These are phyloP conservation scores for Taiwanofungus camphoratus DNA, from an alignment of 1,284 basidiomycete genomes.

Conservation along the genomic window DNA sequence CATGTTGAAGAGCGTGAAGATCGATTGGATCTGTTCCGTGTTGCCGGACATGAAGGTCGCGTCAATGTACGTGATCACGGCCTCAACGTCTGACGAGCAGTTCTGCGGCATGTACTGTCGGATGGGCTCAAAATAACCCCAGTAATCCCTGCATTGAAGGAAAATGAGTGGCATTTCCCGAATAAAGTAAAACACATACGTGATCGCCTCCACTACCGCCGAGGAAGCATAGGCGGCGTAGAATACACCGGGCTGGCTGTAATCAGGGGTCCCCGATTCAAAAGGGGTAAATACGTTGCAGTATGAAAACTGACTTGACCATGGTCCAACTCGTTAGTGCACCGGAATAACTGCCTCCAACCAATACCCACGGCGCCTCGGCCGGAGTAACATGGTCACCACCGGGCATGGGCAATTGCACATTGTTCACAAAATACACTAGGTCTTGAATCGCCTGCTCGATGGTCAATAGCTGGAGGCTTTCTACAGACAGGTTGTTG, in stretches of 20 bases:
- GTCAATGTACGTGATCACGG: constrained; percentile 57
- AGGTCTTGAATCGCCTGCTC: constrained; percentile 72
- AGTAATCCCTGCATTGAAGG: constrained; percentile 44
- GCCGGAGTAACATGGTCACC: constrained; percentile 53
- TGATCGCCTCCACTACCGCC: constrained; percentile 63
- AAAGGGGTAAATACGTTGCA: constrained; percentile 4
- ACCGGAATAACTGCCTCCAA: constrained; percentile 67
- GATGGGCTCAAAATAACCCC: constrained; percentile 66
- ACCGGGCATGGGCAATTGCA: constrained; percentile 58
- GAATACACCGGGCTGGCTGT: constrained; percentile 61
- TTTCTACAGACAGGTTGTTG: constrained; percentile 51
- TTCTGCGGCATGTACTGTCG: constrained; percentile 62
- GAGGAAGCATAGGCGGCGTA: constrained; percentile 67
- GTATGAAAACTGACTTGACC: constrained; percentile 46
- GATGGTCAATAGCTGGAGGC: constrained; percentile 54
- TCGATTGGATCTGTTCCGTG: constrained; percentile 35
- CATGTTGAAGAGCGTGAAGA: constrained; percentile 56
- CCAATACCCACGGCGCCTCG: constrained; percentile 59
- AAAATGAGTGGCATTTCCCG: neutral
- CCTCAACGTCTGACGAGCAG: constrained; percentile 63
- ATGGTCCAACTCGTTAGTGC: constrained; percentile 68
- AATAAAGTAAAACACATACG: constrained; percentile 29
- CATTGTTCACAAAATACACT: constrained; percentile 64
- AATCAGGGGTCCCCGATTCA: neutral
- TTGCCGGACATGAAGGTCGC: constrained; percentile 41